A percentile compares a stretch with the other conserved stretches of the same genome.
Conservation (phyloP, 495 filamentous ascomycete genomes). For the Penicillium paxilli region DNA sequence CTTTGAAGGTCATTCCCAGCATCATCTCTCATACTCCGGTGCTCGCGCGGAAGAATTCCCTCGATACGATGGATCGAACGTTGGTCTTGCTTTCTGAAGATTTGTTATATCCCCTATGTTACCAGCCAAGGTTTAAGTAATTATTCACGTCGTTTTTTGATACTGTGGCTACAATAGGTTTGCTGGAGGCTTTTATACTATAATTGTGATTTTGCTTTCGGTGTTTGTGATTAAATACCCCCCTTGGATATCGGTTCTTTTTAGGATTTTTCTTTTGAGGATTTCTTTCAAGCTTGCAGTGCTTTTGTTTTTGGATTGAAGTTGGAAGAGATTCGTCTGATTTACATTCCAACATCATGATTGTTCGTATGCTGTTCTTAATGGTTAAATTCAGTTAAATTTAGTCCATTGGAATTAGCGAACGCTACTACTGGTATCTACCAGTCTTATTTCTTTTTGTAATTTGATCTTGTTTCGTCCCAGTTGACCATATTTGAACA, state of each 20-base stretch:
- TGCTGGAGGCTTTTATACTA: neutral
- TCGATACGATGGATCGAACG: neutral
- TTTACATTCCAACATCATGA: no score
- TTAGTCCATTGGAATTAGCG: no score
- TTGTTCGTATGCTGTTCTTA: no score
- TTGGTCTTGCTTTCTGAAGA: neutral
- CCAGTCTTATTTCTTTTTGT: no score
- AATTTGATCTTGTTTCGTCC: no score
- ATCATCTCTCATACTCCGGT: neutral
- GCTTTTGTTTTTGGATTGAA: no score
- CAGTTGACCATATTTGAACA: no score
- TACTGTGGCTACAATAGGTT: neutral
- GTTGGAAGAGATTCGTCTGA: no score
- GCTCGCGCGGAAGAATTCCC: neutral
- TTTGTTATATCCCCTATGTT: neutral
- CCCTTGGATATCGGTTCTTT: neutral
- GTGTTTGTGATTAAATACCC: constrained; percentile 13
- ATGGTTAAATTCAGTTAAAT: no score
- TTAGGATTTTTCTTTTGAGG: neutral
- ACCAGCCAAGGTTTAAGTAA: no score
- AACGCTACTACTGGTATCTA: no score
- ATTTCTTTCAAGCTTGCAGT: neutral
- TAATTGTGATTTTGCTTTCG: neutral
- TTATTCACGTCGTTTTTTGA: no score
- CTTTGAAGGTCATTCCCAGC: constrained; percentile 26